Evolutionary conservation across 208 protist species (phyloP).

Genomic region (Acanthamoeba castellanii): DNA sequence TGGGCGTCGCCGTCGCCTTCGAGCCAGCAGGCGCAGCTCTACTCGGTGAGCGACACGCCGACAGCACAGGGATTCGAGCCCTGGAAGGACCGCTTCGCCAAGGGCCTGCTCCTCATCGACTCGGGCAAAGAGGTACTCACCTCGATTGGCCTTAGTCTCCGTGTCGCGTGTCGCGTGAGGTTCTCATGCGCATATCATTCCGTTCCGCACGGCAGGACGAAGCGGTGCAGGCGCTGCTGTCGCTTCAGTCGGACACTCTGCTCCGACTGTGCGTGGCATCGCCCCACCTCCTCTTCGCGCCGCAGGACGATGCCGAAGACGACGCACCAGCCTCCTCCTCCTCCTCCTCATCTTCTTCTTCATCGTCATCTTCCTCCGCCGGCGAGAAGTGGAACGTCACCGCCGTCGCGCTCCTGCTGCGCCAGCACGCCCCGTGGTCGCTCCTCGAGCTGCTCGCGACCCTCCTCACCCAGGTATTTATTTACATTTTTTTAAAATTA

Average conservation of each 20-base stretch:
- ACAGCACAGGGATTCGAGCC: not conserved
- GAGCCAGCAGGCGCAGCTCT: not conserved
- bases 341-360: not conserved
- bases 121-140: not conserved
- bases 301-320: not conserved
- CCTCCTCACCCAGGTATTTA: not conserved
- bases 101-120: slow-evolving; percentile 27
- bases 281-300: slow-evolving; percentile 30
- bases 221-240: slow-evolving; percentile 35
- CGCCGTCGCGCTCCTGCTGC: not conserved
- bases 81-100: slow-evolving; percentile 32
- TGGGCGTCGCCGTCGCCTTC: not conserved
- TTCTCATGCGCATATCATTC: not conserved
- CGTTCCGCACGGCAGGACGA: not conserved
- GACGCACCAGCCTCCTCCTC: not conserved
- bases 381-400: not conserved
- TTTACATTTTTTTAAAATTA: no score
- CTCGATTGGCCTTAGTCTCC: no score
- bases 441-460: slow-evolving; percentile 45
- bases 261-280: not conserved
- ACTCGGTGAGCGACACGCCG: not conserved
- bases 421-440: slow-evolving; percentile 54
- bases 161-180: no score
- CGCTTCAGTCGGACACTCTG: slow-evolving; percentile 30
- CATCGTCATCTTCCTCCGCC: not conserved